Evolutionary conservation across 257 asterid species (phyloP), one percentile per base, ranked within the genome.

Genomic region (Henckelia pumila): DNA sequence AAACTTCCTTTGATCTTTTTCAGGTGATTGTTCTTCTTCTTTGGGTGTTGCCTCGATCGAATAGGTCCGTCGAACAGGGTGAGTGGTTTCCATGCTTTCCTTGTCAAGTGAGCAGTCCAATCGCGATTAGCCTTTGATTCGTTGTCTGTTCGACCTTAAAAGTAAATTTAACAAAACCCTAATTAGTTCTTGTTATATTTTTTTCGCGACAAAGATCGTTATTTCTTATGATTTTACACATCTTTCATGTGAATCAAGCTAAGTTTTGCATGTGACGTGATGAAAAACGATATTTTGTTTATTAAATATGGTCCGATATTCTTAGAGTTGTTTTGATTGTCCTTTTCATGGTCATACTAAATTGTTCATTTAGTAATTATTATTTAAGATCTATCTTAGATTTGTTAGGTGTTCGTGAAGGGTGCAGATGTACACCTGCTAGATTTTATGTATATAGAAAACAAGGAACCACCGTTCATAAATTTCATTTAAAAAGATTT

Each of bases 61-160:
- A 4, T 7, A 5, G 20, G 1, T 13, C n/a, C 22, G n/a, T n/a
- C n/a, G 9, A 10, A 10, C 32, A 4, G 29, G 86, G 80, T 86
- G 78, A 80, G 84, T 82, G 87, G 66, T 81, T 83, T 86, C 88
- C 71, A 49, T 86, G 91, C 86, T 73, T 64, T 72, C 25, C 78
- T 86, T 84, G 94, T 78, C 80, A 82, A 82, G 76, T 44, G 80
- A 84, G 95, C 79, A 75, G 86, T 79, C 88, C 56, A 30, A 59
- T 56, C 70, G 80, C 83, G 35, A 76, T 77, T 82, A 40, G 64
- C 80, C 84, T 82, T 77, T 65, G 83, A 37, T 75, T 84, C 94
- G 77, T 86, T 86, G 94, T 86, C 90, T 80, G 94, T 86, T 84
- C 87, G 90, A 84, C 94, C 94, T 84, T 72, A 72, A n/a, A n/a